Conservation (phyloP, 495 filamentous ascomycete genomes). For the Podospora sp. region DNA sequence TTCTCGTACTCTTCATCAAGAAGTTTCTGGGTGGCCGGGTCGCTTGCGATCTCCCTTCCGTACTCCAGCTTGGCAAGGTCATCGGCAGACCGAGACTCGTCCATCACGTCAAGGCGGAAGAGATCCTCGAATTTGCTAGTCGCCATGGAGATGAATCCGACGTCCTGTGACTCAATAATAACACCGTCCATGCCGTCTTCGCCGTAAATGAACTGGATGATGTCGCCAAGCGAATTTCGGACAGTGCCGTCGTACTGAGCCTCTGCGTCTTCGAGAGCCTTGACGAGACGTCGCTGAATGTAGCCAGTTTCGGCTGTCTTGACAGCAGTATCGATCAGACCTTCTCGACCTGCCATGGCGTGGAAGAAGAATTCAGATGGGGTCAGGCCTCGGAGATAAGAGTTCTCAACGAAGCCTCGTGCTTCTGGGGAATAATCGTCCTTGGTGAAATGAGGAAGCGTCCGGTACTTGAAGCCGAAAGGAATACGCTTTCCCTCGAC, state of each 20-base stretch:
- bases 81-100: constrained; percentile 55
- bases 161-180: constrained; percentile 84
- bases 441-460: constrained; percentile 96
- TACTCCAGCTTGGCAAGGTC: constrained; percentile 79
- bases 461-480: constrained; percentile 98
- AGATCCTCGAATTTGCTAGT: constrained; percentile 71
- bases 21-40: constrained; percentile 78
- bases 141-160: constrained; percentile 81
- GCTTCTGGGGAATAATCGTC: constrained; percentile 98
- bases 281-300: constrained; percentile 96
- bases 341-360: constrained; percentile 99
- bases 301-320: constrained; percentile 99
- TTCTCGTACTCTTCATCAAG: constrained; percentile 89
- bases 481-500: constrained; percentile 99
- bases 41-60: constrained; percentile 82
- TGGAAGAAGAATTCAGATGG: constrained; percentile 99
- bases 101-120: constrained; percentile 96
- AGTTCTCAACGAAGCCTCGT: constrained; percentile 98
- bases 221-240: constrained; percentile 92
- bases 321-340: constrained; percentile 98
- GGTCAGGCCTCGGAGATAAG: constrained; percentile 93
- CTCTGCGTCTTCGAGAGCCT: constrained; percentile 96
- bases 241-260: constrained; percentile 98
- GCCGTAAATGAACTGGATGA: constrained; percentile 97
- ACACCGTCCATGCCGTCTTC: constrained; percentile 94